Base-by-base conservation (phyloP, 768 basidiomycete genomes). In the Boletus reticuloceps region DNA sequence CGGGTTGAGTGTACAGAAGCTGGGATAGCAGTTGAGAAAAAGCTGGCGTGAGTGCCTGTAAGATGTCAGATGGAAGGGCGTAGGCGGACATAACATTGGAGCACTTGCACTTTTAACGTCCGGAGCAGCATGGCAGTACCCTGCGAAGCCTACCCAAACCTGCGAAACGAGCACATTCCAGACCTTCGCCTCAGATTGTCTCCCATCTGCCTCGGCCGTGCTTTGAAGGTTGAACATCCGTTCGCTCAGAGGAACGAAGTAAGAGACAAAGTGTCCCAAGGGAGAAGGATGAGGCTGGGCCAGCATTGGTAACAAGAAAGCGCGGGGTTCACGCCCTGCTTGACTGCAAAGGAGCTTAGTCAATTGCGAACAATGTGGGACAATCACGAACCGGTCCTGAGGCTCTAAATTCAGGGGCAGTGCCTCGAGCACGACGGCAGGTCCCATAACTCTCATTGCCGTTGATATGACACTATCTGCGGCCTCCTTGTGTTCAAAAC, bases 81-180 rank as follows among this genome's bases (percentile, higher is more conserved):
- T 20, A 6, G 20, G 43, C 42, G 19, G 42, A 14, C 4, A 39
- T 34, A 44, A 20, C 16, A 38, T 22, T 36, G 2, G 16, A 51
- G 38, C 27, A 70, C 74, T 63, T 59, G 86, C 94, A 75, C 84
- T 74, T 61, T 80, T 75, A 39, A 97, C 73, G 69, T 98, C 91
- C n/a, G 77, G 64, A 13, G 90, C 79, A 25, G 84, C 84, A 67
- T 87, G 84, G 69, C 94, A 96, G 74, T 98, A 99, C 2, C 94
- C 94, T 7, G 85, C 84, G 39, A 98, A 80, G 25, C 95, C 91
- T 25, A 84, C 78, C 97, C 97, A 99, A 19, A 96, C 84, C 70
- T 99, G 97, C 11, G 88, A 86, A 22, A 98, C 85, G 43, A 98
- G 80, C 12, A 96, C 94, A 59, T 84, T 89, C 92, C 94, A 99